Evolutionary conservation across 345 rosid genomes (phyloP), one percentile per base, ranked within the genome.

Genomic region (Salix udensis): DNA sequence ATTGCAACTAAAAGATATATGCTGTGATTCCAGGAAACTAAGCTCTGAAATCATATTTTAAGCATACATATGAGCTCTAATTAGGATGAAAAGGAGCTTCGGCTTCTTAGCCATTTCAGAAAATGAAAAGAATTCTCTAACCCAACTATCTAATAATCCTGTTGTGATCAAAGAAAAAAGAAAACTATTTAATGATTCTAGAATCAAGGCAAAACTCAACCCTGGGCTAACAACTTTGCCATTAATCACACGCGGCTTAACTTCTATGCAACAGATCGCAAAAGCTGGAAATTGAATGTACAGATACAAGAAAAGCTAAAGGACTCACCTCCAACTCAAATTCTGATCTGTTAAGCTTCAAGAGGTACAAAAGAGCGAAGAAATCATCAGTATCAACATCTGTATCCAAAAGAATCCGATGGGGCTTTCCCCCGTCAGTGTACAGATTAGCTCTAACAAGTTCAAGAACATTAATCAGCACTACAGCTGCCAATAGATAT

Each of bases 311-410:
- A 44, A 61, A 31, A 78, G 30, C 52, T 19, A 30, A 12, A 39
- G 70, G 50, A 10, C 76, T 84, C 70, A 90, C 98, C 91, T 92
- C 91, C 78, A 95, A 68, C 40, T 90, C 74, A 72, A 95, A 92
- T 78, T 91, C 93, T 81, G 97, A 84, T 84, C 88, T 82, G 81
- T 90, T 82, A 48, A 91, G 98, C 87, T 95, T 95, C 80, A 94
- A 79, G 48, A 92, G 91, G 78, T 92, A 95, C 76, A 91, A 83
- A 14, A 95, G 87, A 79, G 89, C 97, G 50, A 95, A 91, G 70
- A 95, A 83, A 84, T 95, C 98, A 80, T 92, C 97, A 4, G 97
- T 92, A 77, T 92, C 92, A 2, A 90, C 90, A 81, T 92, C 98
- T 44, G 98, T 89, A 64, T 95, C 98, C 74, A 92, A 34, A 65